Base-by-base conservation (phyloP, 108 stramenopile species). In the Stephanodiscus triporus region DNA sequence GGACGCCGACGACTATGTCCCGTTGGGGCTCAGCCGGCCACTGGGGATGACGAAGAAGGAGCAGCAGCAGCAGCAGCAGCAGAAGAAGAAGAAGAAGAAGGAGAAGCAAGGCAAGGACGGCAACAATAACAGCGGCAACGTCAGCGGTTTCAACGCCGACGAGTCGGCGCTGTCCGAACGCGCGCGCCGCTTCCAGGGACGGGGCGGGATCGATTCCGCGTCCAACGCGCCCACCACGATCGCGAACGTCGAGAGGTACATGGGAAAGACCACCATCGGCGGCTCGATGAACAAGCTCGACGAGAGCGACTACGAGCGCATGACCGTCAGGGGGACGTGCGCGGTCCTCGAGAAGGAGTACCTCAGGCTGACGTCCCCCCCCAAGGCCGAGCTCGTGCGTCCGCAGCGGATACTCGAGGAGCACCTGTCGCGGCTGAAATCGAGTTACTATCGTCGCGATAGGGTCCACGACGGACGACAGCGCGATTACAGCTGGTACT, bases 401-500 rank as follows among this genome's bases (percentile, higher is more conserved):
- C 91, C 94, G 0, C 57, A 80, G 24, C 56, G 51, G 1, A 78
- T 92, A 60, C 68, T 95, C 22, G 62, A 85, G 66, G 63, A 81
- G 30, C 87, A 89, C 54, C 71, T 91, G 74, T 54, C 69, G 14
- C 82, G 88, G 62, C 61, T 95, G 13, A 80, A 87, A 66, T 27
- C 34, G 48, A 67, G 67, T 22, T 29, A 30, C 7, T 32, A 14
- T 17, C 14, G 72, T 27, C 42, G 65, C 24, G 56, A 77, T 0
- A 45, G 70, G 24, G 62, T 67, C 51, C 60, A 86, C 49, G 55
- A 78, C 8, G 71, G 72, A 58, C 54, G 53, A 34, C 23, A 37
- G 26, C 66, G 77, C 54, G 91, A 92, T 61, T 97, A 97, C 68
- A 71, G 85, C 54, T 91, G 93, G 93, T 89, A 95, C 68, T 97